Conservation (phyloP, 768 basidiomycete genomes). For the Pisolithus tinctorius region DNA sequence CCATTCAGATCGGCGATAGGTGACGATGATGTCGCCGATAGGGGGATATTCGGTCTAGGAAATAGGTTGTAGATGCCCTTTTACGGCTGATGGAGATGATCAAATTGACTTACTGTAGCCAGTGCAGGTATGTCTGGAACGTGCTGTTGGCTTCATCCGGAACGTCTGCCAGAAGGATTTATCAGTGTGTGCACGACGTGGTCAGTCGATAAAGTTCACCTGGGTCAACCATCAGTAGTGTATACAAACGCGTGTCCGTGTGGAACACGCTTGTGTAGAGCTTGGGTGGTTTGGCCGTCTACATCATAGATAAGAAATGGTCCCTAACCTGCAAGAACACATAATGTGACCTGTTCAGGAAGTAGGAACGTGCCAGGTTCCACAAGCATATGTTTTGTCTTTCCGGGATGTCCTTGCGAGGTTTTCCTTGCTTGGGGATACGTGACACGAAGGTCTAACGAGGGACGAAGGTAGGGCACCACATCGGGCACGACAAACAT, state of each 20-base stretch:
- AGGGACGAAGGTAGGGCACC: constrained; percentile 62
- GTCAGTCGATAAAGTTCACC: constrained; percentile 41
- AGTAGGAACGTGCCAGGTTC: constrained; percentile 66
- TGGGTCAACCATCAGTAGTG: constrained; percentile 83
- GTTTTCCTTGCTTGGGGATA: constrained; percentile 33
- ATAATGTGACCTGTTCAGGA: constrained; percentile 54
- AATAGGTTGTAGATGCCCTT: constrained; percentile 2
- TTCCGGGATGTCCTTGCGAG: constrained; percentile 15
- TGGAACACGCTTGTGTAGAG: constrained; percentile 78
- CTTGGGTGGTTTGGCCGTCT: constrained; percentile 58
- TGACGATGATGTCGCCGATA: constrained; percentile 50
- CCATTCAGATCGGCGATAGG: constrained; percentile 37
- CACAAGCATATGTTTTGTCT: constrained; percentile 33
- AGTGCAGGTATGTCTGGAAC: constrained; percentile 75
- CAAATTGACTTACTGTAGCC: constrained; percentile 59
- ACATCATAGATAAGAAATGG: constrained; percentile 1
- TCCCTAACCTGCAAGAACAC: background rate
- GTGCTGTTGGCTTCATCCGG: constrained; percentile 63
- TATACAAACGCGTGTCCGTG: constrained; percentile 73
- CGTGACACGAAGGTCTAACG: constrained; percentile 65
- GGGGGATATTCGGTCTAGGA: constrained; percentile 71
- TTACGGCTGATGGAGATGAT: constrained; percentile 6
- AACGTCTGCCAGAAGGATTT: constrained; percentile 47
- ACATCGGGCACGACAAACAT: constrained; percentile 91
- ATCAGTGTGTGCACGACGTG: constrained; percentile 6